Percentiles rank a stretch among this genome's conserved stretches.
These are phyloP conservation scores for Phytophthora pisi DNA, from an alignment of 352 stramenopile genomes.

Conservation along the genomic window DNA sequence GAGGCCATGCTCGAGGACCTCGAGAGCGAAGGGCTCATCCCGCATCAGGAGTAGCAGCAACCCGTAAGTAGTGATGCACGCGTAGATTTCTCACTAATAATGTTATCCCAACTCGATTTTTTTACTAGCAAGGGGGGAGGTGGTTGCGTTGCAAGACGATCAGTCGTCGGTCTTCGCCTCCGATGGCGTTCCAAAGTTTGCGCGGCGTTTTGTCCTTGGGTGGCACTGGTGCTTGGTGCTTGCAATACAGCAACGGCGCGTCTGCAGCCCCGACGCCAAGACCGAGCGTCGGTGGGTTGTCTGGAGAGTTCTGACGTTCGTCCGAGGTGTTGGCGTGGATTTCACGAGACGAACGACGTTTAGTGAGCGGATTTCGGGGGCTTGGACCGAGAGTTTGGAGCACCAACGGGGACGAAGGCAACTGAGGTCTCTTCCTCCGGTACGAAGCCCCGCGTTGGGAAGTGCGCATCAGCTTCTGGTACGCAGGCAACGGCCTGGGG, in stretches of 20 bases:
- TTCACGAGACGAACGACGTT: neutral
- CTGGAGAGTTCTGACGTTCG: conserved; percentile 8
- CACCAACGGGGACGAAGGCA: conserved; percentile 19
- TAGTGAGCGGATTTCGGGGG: conserved; percentile 23
- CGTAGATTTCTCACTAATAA: neutral
- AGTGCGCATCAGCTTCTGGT: conserved; percentile 31
- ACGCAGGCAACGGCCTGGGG: conserved; percentile 38
- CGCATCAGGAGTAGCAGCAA: no score
- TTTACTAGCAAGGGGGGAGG: conserved; percentile 33
- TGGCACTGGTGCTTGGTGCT: conserved; percentile 59
- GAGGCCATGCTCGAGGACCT: conserved; percentile 38
- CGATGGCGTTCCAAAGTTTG: conserved; percentile 82
- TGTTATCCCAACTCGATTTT: conserved; percentile 1
- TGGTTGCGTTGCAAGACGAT: conserved; percentile 69
- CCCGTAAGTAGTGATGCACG: neutral
- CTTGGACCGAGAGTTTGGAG: conserved; percentile 34
- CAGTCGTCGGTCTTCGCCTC: conserved; percentile 71
- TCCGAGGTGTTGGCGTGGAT: conserved; percentile 1
- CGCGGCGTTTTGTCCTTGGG: conserved; percentile 65
- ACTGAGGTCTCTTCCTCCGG: conserved; percentile 28
- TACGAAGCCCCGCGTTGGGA: conserved; percentile 25
- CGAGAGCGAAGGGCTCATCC: conserved; percentile 23
- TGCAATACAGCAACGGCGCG: conserved; percentile 55
- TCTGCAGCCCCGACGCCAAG: conserved; percentile 19
- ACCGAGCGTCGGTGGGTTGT: conserved; percentile 8